Evolutionary conservation across 495 filamentous ascomycete species (phyloP).

Genomic region (Talaromyces adpressus): DNA sequence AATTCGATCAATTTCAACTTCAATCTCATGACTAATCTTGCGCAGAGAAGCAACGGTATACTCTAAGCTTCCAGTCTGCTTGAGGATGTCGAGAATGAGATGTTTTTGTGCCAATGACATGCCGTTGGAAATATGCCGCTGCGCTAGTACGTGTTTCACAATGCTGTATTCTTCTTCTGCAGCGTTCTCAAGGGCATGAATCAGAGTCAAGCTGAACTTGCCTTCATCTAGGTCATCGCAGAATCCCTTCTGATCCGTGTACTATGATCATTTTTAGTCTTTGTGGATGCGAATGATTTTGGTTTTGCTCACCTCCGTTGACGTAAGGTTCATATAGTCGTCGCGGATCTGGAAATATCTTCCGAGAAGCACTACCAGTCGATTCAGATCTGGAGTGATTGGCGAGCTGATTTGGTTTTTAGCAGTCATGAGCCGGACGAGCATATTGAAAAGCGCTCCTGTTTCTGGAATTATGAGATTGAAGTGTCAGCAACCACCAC

Average conservation of each 20-base stretch:
- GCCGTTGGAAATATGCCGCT: background rate
- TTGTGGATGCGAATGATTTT: background rate
- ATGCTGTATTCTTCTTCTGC: background rate
- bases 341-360: conserved; percentile 29
- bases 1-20: too few relatives aligned
- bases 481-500: too few relatives aligned
- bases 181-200: conserved; percentile 12
- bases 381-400: background rate
- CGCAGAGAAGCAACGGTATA: too few relatives aligned
- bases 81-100: background rate
- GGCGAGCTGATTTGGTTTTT: background rate
- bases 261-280: too few relatives aligned
- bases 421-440: conserved; percentile 19
- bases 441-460: conserved; percentile 28
- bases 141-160: background rate
- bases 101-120: background rate
- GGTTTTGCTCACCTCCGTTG: background rate
- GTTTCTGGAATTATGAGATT: conserved; percentile 15
- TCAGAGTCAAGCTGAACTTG: conserved; percentile 27
- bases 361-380: conserved; percentile 13
- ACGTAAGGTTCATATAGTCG: conserved; percentile 28
- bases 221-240: conserved; percentile 31
- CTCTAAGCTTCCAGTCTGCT: background rate
- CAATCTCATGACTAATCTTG: too few relatives aligned
- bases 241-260: conserved; percentile 23